Evolutionary conservation across 2,329 filamentous ascomycete genomes (phyloP).

Genomic region (Neofusicoccum sp.): DNA sequence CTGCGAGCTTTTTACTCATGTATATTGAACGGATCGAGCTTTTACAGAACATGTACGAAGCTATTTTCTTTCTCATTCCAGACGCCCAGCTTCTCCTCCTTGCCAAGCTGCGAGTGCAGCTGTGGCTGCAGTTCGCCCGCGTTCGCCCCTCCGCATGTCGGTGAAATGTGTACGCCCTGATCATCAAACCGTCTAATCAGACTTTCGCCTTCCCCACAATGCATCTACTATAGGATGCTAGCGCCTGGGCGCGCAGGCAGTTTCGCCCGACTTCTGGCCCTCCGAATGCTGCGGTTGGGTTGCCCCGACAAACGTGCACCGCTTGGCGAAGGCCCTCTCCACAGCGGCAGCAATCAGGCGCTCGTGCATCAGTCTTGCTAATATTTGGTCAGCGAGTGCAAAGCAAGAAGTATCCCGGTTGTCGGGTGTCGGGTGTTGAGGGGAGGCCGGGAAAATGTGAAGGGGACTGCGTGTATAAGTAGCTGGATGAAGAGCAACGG

Average conservation of each 20-base stretch:
- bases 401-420: background rate
- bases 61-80: background rate
- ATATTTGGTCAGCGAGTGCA: background rate
- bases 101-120: background rate
- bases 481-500: background rate
- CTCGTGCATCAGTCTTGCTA: background rate
- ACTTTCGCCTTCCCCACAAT: background rate
- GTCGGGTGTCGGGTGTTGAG: background rate
- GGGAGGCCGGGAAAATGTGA: too few relatives aligned
- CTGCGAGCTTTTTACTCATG: background rate
- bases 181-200: constrained; percentile 8
- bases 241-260: background rate
- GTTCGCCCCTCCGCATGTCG: background rate
- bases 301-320: too few relatives aligned
- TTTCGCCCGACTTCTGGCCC: background rate
- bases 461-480: too few relatives aligned
- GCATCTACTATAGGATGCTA: background rate
- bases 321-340: background rate
- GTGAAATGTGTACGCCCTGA: background rate
- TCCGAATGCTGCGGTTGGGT: background rate
- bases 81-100: background rate
- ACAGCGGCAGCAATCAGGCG: background rate
- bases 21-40: background rate
- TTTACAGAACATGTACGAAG: background rate
- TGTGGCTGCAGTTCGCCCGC: background rate